Evolutionary conservation across 208 protist species (phyloP), one percentile per base, ranked within the genome.

Genomic region (Trypanosoma avium): DNA sequence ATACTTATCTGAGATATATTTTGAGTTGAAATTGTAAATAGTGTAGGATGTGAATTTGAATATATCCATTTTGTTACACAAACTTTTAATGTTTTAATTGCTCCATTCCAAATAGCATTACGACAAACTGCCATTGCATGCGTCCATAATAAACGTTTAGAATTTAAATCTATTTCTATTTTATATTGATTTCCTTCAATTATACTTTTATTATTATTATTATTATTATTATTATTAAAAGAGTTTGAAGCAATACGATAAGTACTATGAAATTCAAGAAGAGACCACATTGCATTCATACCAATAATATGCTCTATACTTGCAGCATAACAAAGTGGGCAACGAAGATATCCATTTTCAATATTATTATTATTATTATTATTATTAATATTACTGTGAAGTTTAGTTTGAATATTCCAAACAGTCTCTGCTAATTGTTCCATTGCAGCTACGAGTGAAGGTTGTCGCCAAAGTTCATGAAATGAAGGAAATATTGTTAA

Each of bases 311-410:
- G 56, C 10, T 78, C 73, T 12, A 82, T 53, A 24, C 81, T 77
- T 13, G 73, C 81, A 0, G 84, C 84, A 52, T 77, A 75, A 70
- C 81, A 91, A 49, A 88, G 33, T 10, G 77, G 77, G 32, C 83
- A 89, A n/a, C 53, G 30, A 24, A 55, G 35, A n/a, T 50, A 49
- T 24, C 36, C n/a, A n/a, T n/a, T n/a, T n/a, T n/a, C n/a, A n/a
- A n/a, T 56, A 35, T 12, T 15, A 19, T 29, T 9, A 21, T 43
- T 59, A 22, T 48, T 4, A 2, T 26, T 27, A n/a, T 48, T 21
- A 29, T 35, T 47, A 24, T 19, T 17, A 19, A 35, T 29, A 38
- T 2, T 17, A 42, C 38, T 58, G 50, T 86, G 83, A 5, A 68
- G 42, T 32, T 13, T 1, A 10, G 0, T 40, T 47, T 84, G 71